Conservation (phyloP, 1,139 yeast species). For the Yamadazyma jaroonii region DNA sequence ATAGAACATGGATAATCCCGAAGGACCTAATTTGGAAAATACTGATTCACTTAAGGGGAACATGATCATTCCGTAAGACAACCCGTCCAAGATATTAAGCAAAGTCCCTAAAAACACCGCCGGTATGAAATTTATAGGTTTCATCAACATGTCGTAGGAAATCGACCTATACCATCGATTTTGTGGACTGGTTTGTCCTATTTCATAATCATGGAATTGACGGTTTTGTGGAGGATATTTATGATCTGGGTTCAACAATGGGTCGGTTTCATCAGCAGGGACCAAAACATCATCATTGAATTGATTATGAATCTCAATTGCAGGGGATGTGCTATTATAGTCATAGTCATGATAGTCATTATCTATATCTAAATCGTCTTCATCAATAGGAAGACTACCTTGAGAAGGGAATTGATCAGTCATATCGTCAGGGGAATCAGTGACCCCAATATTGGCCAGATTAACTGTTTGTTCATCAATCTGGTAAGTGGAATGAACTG, state of each 20-base stretch:
- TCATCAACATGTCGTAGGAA: constrained; percentile 8
- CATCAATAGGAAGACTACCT: neutral
- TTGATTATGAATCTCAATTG: constrained; percentile 20
- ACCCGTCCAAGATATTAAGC: constrained; percentile 84
- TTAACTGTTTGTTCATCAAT: constrained; percentile 66
- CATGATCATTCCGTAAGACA: constrained; percentile 95
- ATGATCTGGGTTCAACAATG: neutral
- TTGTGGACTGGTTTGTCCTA: constrained; percentile 2
- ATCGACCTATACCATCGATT: too few species aligned
- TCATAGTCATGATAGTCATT: constrained; percentile 10
- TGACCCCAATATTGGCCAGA: constrained; percentile 59
- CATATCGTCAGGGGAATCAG: constrained; percentile 18
- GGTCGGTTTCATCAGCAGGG: constrained; percentile 3
- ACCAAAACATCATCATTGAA: neutral
- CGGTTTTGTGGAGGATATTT: constrained; percentile 2
- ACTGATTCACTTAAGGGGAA: constrained; percentile 84
- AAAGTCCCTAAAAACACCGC: constrained; percentile 83
- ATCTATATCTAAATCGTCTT: neutral
- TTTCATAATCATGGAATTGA: constrained; percentile 9
- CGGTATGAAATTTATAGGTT: constrained; percentile 56
- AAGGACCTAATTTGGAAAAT: constrained; percentile 76
- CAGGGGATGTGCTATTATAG: constrained; percentile 22
- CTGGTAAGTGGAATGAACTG: constrained; percentile 46
- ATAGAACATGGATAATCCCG: constrained; percentile 92
- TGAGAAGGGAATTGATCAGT: neutral